Evolutionary conservation across 2,329 filamentous ascomycete species (phyloP), one percentile per base, ranked within the genome.

Genomic region (Graphilbum fragrans): DNA sequence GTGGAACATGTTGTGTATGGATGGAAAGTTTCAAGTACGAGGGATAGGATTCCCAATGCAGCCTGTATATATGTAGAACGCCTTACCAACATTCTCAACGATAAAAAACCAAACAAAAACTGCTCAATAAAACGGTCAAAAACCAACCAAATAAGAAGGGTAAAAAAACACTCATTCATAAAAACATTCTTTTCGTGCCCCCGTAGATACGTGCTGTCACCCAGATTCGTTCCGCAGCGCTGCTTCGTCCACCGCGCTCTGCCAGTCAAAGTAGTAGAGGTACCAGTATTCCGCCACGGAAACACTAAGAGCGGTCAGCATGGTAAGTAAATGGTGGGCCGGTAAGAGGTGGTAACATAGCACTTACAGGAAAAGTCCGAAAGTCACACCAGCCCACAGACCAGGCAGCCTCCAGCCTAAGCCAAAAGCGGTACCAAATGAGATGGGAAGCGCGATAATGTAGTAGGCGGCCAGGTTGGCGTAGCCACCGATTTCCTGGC

Each of bases 401-500:
- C 90, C 90, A 42, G 76, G 69, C 31, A 96, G 64, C 37, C 77
- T 76, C 86, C 83, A 93, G 18, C 69, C 69, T 4, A 88, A 63
- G 0, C 77, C 81, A 57, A 96, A 94, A 0, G 80, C 82, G 0
- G 82, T 75, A 5, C 73, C 76, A 49, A 95, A 82, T 32, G 81
- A 86, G 27, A 94, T 75, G 0, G 92, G 90, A 60, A 96, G 69
- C 0, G 86, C 90, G 21, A 96, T 71, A 17, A 74, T 65, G 59
- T 96, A 98, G 63, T 95, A 95, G 19, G 81, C 80, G 38, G 86
- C 75, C 3, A 96, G 63, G 53, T 92, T 93, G 8, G 88, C 80
- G 52, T 90, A 94, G 0, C 90, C 88, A 12, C 90, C 90, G 43
- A 96, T 79, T 48, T 86, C 80, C 60, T 96, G 90, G 44, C 84